Percentiles rank a stretch among this genome's conserved stretches.
phyloP scores from a whole-genome alignment of 2,329 filamentous ascomycete genomes.

The Colletotrichum tabaci region DNA sequence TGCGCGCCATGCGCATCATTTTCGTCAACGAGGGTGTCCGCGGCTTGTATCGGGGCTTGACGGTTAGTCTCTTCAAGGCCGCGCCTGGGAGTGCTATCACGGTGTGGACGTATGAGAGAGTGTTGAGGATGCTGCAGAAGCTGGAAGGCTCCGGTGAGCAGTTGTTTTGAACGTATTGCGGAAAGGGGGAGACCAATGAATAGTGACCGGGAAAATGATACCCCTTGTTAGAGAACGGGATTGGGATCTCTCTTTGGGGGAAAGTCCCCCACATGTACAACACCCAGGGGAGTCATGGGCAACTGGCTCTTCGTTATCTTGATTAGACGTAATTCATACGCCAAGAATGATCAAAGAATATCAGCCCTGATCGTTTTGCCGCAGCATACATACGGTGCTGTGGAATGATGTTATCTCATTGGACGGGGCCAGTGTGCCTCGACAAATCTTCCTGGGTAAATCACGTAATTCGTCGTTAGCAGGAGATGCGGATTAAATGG shows the following conservation, averaged over 20 bases:
- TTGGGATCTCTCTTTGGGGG: neutral
- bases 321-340: neutral
- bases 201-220: conserved; percentile 44
- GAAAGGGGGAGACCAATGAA: neutral
- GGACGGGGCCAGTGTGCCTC: neutral
- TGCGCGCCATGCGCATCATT: conserved; percentile 78
- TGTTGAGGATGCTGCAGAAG: conserved; percentile 71
- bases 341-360: too few relatives aligned
- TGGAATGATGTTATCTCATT: neutral
- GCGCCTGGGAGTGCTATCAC: conserved; percentile 94
- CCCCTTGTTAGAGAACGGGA: conserved; percentile 17
- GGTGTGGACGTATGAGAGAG: conserved; percentile 93
- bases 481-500: neutral
- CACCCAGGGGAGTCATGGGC: neutral
- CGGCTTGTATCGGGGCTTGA: conserved; percentile 89
- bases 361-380: too few relatives aligned
- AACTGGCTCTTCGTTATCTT: neutral
- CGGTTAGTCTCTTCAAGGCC: conserved; percentile 91
- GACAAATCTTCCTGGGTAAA: too few relatives aligned
- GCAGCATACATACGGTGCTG: neutral
- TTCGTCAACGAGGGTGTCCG: conserved; percentile 80
- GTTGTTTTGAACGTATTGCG: neutral
- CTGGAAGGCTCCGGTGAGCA: conserved; percentile 48
- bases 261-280: neutral
- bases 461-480: neutral